Percentiles rank a stretch among this genome's conserved stretches.
phyloP scores from a whole-genome alignment of 805 yeast genomes.

The Myxozyma geophila region DNA sequence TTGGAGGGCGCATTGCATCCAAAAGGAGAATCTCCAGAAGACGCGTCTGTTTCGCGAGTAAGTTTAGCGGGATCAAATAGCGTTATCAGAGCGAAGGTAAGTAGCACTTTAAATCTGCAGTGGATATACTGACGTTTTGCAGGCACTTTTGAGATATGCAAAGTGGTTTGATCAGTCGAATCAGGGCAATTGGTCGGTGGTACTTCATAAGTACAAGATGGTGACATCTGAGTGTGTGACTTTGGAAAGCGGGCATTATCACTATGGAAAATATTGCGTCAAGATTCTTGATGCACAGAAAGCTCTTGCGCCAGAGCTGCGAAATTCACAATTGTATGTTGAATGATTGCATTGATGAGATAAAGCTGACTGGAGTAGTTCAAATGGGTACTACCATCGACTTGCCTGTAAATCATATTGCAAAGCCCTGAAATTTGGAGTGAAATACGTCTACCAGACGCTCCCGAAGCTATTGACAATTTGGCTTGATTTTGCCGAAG shows the following conservation, averaged over 20 bases:
- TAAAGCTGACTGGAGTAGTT: conserved; percentile 33
- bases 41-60: neutral
- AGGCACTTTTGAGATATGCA: conserved; percentile 75
- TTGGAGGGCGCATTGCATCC: conserved; percentile 27
- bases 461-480: conserved; percentile 80
- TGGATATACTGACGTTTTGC: conserved; percentile 3
- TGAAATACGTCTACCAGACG: conserved; percentile 74
- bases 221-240: conserved; percentile 59
- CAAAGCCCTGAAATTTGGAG: conserved; percentile 63
- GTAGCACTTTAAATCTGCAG: neutral
- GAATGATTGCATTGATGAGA: neutral
- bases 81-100: conserved; percentile 19
- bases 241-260: conserved; percentile 82
- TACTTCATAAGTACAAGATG: conserved; percentile 67
- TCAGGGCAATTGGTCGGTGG: conserved; percentile 74
- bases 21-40: conserved; percentile 18
- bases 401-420: conserved; percentile 61
- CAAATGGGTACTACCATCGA: conserved; percentile 54
- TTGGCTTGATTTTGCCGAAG: conserved; percentile 74
- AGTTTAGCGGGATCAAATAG: neutral
- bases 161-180: conserved; percentile 88
- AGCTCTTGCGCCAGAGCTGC: conserved; percentile 44
- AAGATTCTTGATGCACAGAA: conserved; percentile 72
- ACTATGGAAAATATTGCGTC: conserved; percentile 77
- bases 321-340: conserved; percentile 29